A percentile compares a stretch with the other conserved stretches of the same genome.
phyloP scores from a whole-genome alignment of 805 yeast species.

The Pichia rugopelliculosa region DNA sequence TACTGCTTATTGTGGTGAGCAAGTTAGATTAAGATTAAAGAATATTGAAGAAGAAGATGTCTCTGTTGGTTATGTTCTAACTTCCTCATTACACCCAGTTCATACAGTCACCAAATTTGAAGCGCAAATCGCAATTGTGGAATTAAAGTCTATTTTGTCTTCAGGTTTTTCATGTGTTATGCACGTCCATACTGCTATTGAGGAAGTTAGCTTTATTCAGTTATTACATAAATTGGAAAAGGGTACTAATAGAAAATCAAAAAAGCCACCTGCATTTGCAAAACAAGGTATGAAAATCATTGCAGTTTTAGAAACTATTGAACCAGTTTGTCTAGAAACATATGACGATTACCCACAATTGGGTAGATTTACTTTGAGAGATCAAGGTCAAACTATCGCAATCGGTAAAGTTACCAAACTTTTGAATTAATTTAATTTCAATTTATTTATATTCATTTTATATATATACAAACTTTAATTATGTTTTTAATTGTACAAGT shows the following conservation, averaged over 20 bases:
- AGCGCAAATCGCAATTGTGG: slow-evolving; percentile 96
- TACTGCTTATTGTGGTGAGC: slow-evolving; percentile 92
- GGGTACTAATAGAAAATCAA: slow-evolving; percentile 94
- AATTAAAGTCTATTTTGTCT: slow-evolving; percentile 87
- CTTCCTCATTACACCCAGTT: slow-evolving; percentile 82
- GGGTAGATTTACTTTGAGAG: slow-evolving; percentile 97
- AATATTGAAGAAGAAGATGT: slow-evolving; percentile 98
- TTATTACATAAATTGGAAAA: slow-evolving; percentile 90
- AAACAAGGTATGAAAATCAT: slow-evolving; percentile 98
- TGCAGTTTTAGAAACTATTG: slow-evolving; percentile 78
- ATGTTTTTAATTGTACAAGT: background rate
- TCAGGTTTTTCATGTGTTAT: slow-evolving; percentile 96
- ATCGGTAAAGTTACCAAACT: slow-evolving; percentile 95
- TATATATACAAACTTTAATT: background rate
- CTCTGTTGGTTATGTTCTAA: slow-evolving; percentile 82
- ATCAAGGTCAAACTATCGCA: slow-evolving; percentile 97
- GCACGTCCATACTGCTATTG: slow-evolving; percentile 98
- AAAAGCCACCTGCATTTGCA: slow-evolving; percentile 97
- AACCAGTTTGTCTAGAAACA: slow-evolving; percentile 90
- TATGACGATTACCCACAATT: slow-evolving; percentile 89
- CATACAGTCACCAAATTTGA: slow-evolving; percentile 85
- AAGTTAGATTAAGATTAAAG: slow-evolving; percentile 84
- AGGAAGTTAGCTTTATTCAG: slow-evolving; percentile 78
- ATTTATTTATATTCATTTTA: background rate
- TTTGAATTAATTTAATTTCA: slow-evolving; percentile 33